Evolutionary conservation across 805 yeast genomes (phyloP).

Genomic region (Cyberlindnera samutprakarnensis): DNA sequence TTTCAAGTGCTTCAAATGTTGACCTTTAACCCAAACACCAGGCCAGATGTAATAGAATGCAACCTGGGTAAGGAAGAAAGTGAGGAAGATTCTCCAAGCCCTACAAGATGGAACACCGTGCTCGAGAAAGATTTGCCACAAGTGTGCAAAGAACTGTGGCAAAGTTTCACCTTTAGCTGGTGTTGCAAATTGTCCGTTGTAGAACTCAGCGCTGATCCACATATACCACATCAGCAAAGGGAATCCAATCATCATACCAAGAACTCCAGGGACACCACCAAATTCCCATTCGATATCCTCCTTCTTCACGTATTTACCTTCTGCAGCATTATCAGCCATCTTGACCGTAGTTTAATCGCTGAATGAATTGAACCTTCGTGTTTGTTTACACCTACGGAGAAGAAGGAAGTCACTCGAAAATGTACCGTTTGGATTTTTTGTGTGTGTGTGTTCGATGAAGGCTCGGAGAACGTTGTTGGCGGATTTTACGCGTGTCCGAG

Average conservation of each 20-base stretch:
- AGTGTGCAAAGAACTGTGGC: conserved; percentile 35
- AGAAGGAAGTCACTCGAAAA: no score
- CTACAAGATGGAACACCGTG: conserved; percentile 51
- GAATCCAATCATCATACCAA: conserved; percentile 88
- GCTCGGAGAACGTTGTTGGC: no score
- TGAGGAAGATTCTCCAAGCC: conserved; percentile 66
- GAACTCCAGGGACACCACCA: conserved; percentile 87
- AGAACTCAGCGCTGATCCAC: conserved; percentile 87
- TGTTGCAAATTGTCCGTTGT: conserved; percentile 63
- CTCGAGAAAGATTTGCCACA: conserved; percentile 37
- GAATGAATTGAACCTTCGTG: neutral
- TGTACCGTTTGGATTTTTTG: no score
- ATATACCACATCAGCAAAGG: conserved; percentile 93
- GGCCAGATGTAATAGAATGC: conserved; percentile 78
- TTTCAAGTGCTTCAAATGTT: conserved; percentile 77
- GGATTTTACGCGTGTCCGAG: no score
- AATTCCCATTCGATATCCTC: conserved; percentile 75
- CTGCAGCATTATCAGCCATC: conserved; percentile 5
- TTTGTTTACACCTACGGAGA: neutral
- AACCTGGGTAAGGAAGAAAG: conserved; percentile 63
- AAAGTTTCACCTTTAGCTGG: conserved; percentile 49
- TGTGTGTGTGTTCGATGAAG: no score
- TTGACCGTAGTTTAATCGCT: neutral
- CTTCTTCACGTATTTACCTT: conserved; percentile 33
- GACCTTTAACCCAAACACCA: conserved; percentile 93